These are phyloP conservation scores for Lipomyces japonicus DNA, from an alignment of 805 yeast genomes.

Conservation along the genomic window DNA sequence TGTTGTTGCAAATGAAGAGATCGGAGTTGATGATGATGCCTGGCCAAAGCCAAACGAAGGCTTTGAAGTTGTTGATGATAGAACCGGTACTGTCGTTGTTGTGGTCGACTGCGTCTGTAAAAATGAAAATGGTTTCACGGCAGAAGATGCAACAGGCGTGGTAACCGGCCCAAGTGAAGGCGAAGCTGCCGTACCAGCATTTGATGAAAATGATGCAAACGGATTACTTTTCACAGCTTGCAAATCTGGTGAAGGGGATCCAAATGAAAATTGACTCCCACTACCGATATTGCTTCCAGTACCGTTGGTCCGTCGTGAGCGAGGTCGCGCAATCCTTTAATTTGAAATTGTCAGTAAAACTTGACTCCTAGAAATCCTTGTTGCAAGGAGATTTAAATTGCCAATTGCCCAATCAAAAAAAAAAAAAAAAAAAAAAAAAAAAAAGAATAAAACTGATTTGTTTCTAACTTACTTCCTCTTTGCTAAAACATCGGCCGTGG, in stretches of 20 bases:
- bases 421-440: not conserved
- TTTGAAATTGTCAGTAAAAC: not conserved
- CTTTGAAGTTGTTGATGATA: conserved; percentile 1
- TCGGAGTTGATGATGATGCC: not conserved
- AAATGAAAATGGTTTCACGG: conserved; percentile 10
- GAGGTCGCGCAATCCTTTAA: conserved; percentile 14
- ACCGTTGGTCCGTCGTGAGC: conserved; percentile 3
- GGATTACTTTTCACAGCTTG: conserved; percentile 4
- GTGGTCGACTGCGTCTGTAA: not conserved
- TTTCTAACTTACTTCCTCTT: conserved; percentile 18
- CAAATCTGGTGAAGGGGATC: conserved; percentile 1
- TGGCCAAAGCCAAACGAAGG: not conserved
- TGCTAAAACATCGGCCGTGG: conserved; percentile 20
- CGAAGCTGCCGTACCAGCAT: not conserved
- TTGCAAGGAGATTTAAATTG: too few relatives aligned
- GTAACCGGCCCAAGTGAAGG: not conserved
- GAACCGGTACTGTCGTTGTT: conserved; percentile 4
- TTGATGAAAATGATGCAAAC: conserved; percentile 5
- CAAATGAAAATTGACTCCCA: not conserved
- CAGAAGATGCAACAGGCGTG: not conserved
- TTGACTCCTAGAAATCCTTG: too few relatives aligned
- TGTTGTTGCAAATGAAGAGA: not conserved
- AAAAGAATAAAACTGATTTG: not conserved
- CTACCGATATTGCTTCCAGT: not conserved
- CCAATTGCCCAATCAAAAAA: too few relatives aligned